Evolutionary conservation across 192 early-diverging fungal species (phyloP), one percentile per base, ranked within the genome.

Genomic region (Backusella westeae): DNA sequence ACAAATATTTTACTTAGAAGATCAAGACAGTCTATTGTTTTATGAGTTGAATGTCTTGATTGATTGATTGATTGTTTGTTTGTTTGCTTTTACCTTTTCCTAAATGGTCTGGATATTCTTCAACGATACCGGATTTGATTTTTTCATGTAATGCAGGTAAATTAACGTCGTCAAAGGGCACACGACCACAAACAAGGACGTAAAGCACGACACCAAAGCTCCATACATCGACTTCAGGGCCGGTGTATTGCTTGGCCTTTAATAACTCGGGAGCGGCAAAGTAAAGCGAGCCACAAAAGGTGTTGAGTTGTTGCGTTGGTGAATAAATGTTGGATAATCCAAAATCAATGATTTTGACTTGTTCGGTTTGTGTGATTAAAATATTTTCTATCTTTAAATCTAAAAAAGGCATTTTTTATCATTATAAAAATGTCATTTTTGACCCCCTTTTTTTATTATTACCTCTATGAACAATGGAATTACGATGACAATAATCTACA

Each of bases 151-250:
- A 87, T 73, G 93, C 93, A 71, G 93, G 93, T 79, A 94, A 87
- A 72, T 92, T 93, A 19, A 93, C 91, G 81, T 95, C 93, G 71
- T 96, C 94, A 81, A 96, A 96, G 0, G 94, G 94, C 29, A 93
- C 89, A 77, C 94, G 90, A 0, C 94, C 94, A 79, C 93, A 94
- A 7, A 96, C 85, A 76, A 96, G 88, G 36, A 94, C 94, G 76
- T 93, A 96, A 26, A 96, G 79, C 26, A 96, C 93, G 29, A 96
- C 92, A 23, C 94, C 94, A 88, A 91, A 86, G 80, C 92, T 93
- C 94, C 94, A 96, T 77, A 96, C 92, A 77, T 96, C 94, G 1
- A 96, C 93, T 84, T 96, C 94, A 26, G 94, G 94, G 0, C 94
- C 94, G 8, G 87, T 90, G 75, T 96, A 96, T 53, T 89, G 89